phyloP scores from a whole-genome alignment of 1,139 yeast genomes.

The Hyphopichia khmerensis region DNA sequence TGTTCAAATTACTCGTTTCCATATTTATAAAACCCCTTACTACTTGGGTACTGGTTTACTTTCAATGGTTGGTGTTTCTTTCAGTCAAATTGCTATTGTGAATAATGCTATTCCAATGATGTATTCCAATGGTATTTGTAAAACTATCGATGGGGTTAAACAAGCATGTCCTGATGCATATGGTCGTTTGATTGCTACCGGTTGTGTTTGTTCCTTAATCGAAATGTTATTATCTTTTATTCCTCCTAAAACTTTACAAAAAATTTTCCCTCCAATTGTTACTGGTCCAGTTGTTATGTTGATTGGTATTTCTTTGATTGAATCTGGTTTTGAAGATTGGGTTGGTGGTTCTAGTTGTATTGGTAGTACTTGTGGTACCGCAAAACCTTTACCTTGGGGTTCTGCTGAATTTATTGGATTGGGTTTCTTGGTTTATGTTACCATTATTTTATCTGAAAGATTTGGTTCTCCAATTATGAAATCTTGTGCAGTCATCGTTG shows the following conservation, averaged over 20 bases:
- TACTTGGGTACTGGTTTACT: constrained; percentile 83
- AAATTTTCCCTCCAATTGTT: constrained; percentile 81
- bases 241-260: constrained; percentile 70
- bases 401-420: constrained; percentile 82
- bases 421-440: constrained; percentile 75
- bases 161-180: constrained; percentile 87
- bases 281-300: constrained; percentile 90
- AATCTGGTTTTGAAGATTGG: constrained; percentile 78
- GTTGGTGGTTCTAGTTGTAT: constrained; percentile 83
- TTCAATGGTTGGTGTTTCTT: constrained; percentile 87
- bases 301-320: constrained; percentile 69
- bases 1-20: constrained; percentile 80
- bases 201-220: constrained; percentile 70
- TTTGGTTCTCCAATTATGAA: constrained; percentile 96
- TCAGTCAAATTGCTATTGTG: constrained; percentile 83
- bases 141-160: constrained; percentile 59
- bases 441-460: constrained; percentile 73
- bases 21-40: constrained; percentile 67
- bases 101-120: constrained; percentile 73
- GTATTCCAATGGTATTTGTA: constrained; percentile 74
- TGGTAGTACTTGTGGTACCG: constrained; percentile 29
- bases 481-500: constrained; percentile 85
- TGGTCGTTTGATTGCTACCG: constrained; percentile 81
- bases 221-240: constrained; percentile 72
- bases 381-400: constrained; percentile 69